phyloP scores from a whole-genome alignment of 2,329 filamentous ascomycete species.

The Xylariaceae sp. region DNA sequence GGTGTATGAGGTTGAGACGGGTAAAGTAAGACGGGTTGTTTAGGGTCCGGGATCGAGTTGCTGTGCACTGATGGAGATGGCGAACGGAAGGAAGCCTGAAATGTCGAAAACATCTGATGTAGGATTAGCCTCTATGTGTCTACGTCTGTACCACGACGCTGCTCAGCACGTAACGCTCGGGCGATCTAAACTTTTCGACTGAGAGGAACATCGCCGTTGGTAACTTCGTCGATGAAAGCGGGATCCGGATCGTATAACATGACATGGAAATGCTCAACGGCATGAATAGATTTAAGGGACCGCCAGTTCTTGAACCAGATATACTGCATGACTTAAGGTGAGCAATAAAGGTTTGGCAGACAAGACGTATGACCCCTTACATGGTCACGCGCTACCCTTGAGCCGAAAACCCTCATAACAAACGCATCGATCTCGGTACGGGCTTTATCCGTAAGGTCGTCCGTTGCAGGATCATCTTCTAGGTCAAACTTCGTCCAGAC shows the following conservation, averaged over 20 bases:
- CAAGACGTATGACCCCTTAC: constrained; percentile 39
- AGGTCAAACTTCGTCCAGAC: constrained; percentile 90
- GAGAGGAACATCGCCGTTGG: constrained; percentile 67
- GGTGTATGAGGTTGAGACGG: constrained; percentile 74
- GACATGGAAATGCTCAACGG: constrained; percentile 91
- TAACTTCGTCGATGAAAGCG: constrained; percentile 65
- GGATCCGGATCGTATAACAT: constrained; percentile 77
- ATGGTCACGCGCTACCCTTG: constrained; percentile 46
- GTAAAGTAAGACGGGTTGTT: constrained; percentile 51
- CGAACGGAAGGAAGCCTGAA: background rate
- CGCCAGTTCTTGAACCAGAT: constrained; percentile 91
- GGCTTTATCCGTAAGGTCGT: constrained; percentile 62
- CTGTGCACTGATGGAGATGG: background rate
- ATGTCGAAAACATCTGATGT: background rate
- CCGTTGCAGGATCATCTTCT: constrained; percentile 60
- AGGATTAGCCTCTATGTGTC: background rate
- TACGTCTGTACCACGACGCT: constrained; percentile 2
- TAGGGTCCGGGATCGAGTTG: constrained; percentile 21
- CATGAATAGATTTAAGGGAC: constrained; percentile 76
- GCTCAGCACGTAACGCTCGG: background rate
- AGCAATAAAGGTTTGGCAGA: constrained; percentile 25
- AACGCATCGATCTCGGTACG: constrained; percentile 65
- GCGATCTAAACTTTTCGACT: constrained; percentile 40
- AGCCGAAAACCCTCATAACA: constrained; percentile 63
- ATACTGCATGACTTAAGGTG: constrained; percentile 28